Conservation (phyloP, 108 stramenopile genomes). For the Stephanodiscus minutulus region DNA sequence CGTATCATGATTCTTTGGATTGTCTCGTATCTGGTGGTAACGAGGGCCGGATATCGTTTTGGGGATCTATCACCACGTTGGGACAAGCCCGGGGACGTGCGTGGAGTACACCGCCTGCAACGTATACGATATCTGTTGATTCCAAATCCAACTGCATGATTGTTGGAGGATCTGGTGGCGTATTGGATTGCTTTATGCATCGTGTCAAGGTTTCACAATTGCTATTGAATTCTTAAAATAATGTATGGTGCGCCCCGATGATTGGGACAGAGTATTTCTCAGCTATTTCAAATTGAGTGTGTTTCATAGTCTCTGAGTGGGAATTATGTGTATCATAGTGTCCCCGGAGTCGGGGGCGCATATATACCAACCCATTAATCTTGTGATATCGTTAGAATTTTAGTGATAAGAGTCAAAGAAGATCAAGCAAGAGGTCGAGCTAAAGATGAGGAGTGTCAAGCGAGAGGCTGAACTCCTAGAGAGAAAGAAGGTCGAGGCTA, state of each 20-base stretch:
- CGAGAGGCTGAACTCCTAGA: too few species aligned
- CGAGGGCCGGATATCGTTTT: conserved; percentile 48
- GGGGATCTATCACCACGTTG: conserved; percentile 27
- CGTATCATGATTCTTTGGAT: conserved; percentile 38
- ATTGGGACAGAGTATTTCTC: too few species aligned
- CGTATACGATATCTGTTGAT: conserved; percentile 29
- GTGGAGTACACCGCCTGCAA: conserved; percentile 40
- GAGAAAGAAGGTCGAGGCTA: too few species aligned
- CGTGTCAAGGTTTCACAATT: conserved; percentile 36
- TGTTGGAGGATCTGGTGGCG: conserved; percentile 41
- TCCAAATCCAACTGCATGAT: conserved; percentile 33
- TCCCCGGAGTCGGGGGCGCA: too few species aligned
- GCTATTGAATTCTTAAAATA: conserved; percentile 2
- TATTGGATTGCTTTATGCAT: conserved; percentile 51
- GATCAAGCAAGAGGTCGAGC: too few species aligned
- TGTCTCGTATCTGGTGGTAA: conserved; percentile 45
- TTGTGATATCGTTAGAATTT: too few species aligned
- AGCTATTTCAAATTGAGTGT: too few species aligned
- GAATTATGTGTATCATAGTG: too few species aligned
- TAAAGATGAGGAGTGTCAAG: too few species aligned
- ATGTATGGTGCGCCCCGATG: neutral
- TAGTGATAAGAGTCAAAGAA: too few species aligned
- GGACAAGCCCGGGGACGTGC: conserved; percentile 27
- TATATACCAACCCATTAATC: too few species aligned
- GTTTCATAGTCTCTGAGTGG: too few species aligned